Conservation (phyloP, 2,329 filamentous ascomycete genomes). For the Sphaerostilbella broomeana region DNA sequence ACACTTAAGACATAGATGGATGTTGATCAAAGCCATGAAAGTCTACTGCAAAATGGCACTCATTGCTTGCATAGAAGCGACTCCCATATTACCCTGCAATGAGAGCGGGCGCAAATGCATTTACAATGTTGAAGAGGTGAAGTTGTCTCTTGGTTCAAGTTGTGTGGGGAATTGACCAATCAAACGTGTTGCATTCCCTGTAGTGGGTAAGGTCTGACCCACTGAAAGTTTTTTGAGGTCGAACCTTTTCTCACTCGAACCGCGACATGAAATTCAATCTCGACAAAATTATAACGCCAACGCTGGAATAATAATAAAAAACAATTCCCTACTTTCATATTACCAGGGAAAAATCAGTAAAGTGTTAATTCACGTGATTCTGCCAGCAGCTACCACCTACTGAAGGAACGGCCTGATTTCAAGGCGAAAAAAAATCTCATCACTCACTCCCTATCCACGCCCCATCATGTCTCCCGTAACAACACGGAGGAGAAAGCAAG, state of each 20-base stretch:
- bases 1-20: too few species aligned
- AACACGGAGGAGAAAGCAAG: conserved; percentile 26
- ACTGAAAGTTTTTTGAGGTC: conserved; percentile 14
- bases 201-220: conserved; percentile 4
- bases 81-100: neutral
- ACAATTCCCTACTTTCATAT: neutral
- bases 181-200: conserved; percentile 7
- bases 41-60: too few species aligned
- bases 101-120: neutral
- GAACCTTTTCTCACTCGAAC: conserved; percentile 1
- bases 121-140: neutral
- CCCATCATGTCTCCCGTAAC: conserved; percentile 14
- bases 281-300: conserved; percentile 1
- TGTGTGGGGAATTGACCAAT: too few species aligned
- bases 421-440: too few species aligned
- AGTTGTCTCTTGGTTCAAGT: too few species aligned
- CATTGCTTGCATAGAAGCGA: too few species aligned
- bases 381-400: too few species aligned
- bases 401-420: too few species aligned
- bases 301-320: neutral
- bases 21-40: too few species aligned
- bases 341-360: too few species aligned
- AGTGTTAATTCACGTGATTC: neutral
- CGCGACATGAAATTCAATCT: conserved; percentile 3
- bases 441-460: neutral